Evolutionary conservation across 805 yeast species (phyloP).

Genomic region (Lachancea kluyveri): DNA sequence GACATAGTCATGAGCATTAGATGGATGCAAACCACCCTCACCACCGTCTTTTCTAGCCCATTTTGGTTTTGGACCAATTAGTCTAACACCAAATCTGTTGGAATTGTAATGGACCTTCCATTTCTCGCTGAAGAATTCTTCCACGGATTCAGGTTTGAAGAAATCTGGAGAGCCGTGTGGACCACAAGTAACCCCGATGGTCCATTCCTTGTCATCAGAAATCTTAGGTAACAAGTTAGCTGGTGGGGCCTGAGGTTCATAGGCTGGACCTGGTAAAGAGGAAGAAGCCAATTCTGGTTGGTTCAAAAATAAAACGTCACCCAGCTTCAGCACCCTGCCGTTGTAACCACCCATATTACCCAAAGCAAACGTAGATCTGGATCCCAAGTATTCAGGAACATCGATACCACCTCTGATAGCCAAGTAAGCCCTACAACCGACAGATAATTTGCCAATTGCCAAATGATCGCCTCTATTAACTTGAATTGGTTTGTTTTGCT

Average conservation of each 20-base stretch:
- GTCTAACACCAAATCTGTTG: conserved; percentile 91
- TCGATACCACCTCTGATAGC: conserved; percentile 92
- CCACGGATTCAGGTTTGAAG: conserved; percentile 68
- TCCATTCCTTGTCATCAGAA: conserved; percentile 46
- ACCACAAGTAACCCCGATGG: conserved; percentile 90
- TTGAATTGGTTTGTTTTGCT: conserved; percentile 67
- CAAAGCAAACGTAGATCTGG: conserved; percentile 93
- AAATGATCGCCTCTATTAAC: conserved; percentile 72
- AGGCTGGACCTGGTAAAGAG: conserved; percentile 64
- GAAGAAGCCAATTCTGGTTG: conserved; percentile 65
- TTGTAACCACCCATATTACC: conserved; percentile 92
- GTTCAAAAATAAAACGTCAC: conserved; percentile 86
- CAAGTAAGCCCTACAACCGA: conserved; percentile 86
- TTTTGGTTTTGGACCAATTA: conserved; percentile 90
- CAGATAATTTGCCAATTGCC: conserved; percentile 68
- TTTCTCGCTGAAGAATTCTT: conserved; percentile 63
- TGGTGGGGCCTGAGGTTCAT: conserved; percentile 58
- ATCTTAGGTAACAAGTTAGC: conserved; percentile 31
- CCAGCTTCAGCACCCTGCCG: conserved; percentile 85
- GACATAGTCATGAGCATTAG: conserved; percentile 97
- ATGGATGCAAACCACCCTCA: conserved; percentile 96
- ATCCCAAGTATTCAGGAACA: conserved; percentile 88
- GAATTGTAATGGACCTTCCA: conserved; percentile 98
- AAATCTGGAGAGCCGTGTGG: conserved; percentile 98
- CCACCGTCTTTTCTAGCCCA: conserved; percentile 98